Base-by-base conservation (phyloP, 495 filamentous ascomycete genomes). In the Hypoxylon rickii region DNA sequence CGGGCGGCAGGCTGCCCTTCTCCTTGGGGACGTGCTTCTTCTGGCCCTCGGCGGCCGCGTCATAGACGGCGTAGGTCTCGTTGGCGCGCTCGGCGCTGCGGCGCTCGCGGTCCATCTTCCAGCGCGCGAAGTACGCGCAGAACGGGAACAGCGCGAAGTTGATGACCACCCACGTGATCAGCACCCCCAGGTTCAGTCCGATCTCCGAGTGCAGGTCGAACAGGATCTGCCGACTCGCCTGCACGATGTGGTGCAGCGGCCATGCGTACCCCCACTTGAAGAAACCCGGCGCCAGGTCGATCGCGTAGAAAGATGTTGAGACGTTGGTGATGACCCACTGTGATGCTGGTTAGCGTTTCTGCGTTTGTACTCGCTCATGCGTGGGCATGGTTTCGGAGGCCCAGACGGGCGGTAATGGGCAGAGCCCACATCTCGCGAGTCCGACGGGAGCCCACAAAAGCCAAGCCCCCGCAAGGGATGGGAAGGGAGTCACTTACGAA, bases 301-400 rank as follows among this genome's bases (percentile, higher is more conserved):
- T 61, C 1, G 76, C 61, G 70, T 89, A 87, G 67, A 90, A 89
- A 0, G 76, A 74, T 0, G 84, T 87, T 0, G 78, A 67, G 2
- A 89, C 84, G 64, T 89, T 89, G 2, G 81, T 84, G 44, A 89
- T 87, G 20, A 89, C 83, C 87, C 86, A 89, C 59, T 63, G 33
- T 16, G 10, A 16, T 40, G 36, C 45, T 36, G 43, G 58, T 37
- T 8, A 46, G 32, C 15, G 11, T 40, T 10, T 29, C 24, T 10
- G 24, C 4, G 10, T 29, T 4, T 4, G 24, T 4, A 10, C 24
- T 4, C 10, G 24, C 16, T 18, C 2, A 3, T 13, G 13, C 16
- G 12, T 32, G 24, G 22, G 12, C 7, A 1, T 7, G 44, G n/a
- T 11, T 26, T 48, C 17, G 26, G 29, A 20, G 29, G 24, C 8